phyloP scores from a whole-genome alignment of 345 rosid species.

The Euphorbia tirucalli region DNA sequence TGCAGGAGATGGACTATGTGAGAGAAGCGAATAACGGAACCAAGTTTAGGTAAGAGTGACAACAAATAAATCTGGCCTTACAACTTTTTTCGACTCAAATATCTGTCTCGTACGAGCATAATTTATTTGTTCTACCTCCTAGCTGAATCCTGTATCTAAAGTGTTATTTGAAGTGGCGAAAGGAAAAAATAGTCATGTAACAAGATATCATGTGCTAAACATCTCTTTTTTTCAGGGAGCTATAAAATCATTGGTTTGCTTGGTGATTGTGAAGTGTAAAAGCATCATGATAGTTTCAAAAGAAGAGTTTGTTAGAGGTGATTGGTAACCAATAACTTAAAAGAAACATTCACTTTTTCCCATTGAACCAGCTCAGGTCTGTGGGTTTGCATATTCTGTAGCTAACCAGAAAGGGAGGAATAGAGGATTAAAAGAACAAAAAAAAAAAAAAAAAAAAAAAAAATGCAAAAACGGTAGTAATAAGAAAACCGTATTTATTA shows the following conservation, averaged over 20 bases:
- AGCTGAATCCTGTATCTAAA: not conserved
- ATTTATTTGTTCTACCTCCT: not conserved
- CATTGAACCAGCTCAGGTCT: not conserved
- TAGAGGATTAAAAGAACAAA: not conserved
- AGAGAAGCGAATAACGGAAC: constrained; percentile 87
- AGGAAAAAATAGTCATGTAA: constrained; percentile 1
- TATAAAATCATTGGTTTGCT: not conserved
- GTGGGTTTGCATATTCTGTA: not conserved
- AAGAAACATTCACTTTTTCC: not conserved
- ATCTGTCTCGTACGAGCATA: not conserved
- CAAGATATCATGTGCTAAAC: not conserved
- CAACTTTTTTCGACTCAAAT: not conserved
- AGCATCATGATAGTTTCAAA: no score
- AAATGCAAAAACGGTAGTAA: no score
- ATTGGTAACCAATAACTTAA: not conserved
- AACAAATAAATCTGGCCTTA: not conserved
- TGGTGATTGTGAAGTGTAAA: not conserved
- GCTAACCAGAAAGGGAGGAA: not conserved
- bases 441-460: not conserved
- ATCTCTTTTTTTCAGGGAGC: not conserved
- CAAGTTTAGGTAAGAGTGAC: constrained; percentile 66
- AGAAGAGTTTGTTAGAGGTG: not conserved
- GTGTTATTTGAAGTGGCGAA: not conserved
- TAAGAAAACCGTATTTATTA: not conserved
- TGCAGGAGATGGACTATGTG: constrained; percentile 99